phyloP scores from a whole-genome alignment of 1,139 yeast species.

The Debaryomyces nepalensis region DNA sequence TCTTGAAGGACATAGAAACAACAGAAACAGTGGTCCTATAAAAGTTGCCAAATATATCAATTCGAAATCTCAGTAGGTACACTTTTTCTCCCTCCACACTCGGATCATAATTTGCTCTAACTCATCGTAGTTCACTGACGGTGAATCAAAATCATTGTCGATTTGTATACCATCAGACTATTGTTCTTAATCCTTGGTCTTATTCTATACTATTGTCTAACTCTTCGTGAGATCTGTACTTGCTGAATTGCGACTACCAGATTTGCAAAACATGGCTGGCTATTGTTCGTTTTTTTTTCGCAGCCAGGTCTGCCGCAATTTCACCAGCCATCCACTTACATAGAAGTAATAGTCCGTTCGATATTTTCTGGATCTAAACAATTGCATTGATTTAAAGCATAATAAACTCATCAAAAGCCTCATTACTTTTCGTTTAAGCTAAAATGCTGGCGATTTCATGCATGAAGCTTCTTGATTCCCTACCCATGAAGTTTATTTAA shows the following conservation, averaged over 20 bases:
- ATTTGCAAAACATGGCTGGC: conserved; percentile 5
- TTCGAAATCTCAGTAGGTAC: too few relatives aligned
- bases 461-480: neutral
- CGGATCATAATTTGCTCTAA: too few relatives aligned
- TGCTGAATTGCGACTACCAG: neutral
- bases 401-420: neutral
- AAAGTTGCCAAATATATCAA: too few relatives aligned
- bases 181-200: too few relatives aligned
- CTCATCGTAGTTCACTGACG: too few relatives aligned
- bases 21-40: too few relatives aligned
- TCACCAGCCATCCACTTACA: conserved; percentile 8
- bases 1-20: too few relatives aligned
- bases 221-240: neutral
- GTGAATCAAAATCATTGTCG: too few relatives aligned
- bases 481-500: neutral
- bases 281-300: conserved; percentile 5
- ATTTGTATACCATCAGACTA: too few relatives aligned
- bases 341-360: neutral
- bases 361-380: conserved; percentile 3
- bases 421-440: neutral
- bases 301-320: conserved; percentile 7
- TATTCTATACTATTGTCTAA: neutral
- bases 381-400: neutral
- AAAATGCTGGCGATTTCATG: conserved; percentile 4
- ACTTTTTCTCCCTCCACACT: too few relatives aligned